phyloP scores from a whole-genome alignment of 176 grass and related monocot species.

The Neostapfia colusana region DNA sequence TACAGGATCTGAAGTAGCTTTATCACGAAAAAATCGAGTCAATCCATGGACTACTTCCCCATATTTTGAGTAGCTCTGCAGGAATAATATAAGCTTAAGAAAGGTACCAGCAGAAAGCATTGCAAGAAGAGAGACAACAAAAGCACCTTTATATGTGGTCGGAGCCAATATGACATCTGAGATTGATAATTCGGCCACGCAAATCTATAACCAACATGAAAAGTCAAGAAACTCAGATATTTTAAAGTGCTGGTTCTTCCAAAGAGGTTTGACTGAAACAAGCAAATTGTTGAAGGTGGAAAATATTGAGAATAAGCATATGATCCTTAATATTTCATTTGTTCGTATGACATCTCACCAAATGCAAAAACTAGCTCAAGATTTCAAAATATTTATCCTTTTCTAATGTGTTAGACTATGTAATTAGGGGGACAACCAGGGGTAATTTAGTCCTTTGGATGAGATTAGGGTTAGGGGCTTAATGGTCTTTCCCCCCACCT shows the following conservation, averaged over 20 bases:
- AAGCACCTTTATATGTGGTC: conserved; percentile 77
- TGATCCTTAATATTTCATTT: conserved; percentile 14
- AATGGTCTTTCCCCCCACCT: too few species aligned
- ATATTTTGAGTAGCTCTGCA: conserved; percentile 86
- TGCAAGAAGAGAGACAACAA: conserved; percentile 36
- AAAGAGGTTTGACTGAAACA: conserved; percentile 7
- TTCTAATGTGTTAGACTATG: too few species aligned
- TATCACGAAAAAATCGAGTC: conserved; percentile 87
- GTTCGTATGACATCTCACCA: conserved; percentile 12
- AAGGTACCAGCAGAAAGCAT: conserved; percentile 19
- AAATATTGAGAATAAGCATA: conserved; percentile 24
- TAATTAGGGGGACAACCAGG: too few species aligned
- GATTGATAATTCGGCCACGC: conserved; percentile 65
- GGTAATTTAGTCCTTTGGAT: too few species aligned
- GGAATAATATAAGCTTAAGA: conserved; percentile 33
- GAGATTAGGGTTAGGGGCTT: too few species aligned
- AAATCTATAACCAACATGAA: conserved; percentile 67
- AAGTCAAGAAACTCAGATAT: conserved; percentile 35
- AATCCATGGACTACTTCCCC: conserved; percentile 79
- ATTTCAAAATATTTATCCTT: conserved; percentile 19
- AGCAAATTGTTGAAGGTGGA: conserved; percentile 9
- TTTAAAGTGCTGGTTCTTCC: conserved; percentile 7
- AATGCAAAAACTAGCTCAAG: conserved; percentile 20
- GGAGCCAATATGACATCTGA: conserved; percentile 94
- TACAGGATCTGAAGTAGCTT: conserved; percentile 48